phyloP scores from a whole-genome alignment of 73 alveolate species.

The Durusdinium trenchii region DNA sequence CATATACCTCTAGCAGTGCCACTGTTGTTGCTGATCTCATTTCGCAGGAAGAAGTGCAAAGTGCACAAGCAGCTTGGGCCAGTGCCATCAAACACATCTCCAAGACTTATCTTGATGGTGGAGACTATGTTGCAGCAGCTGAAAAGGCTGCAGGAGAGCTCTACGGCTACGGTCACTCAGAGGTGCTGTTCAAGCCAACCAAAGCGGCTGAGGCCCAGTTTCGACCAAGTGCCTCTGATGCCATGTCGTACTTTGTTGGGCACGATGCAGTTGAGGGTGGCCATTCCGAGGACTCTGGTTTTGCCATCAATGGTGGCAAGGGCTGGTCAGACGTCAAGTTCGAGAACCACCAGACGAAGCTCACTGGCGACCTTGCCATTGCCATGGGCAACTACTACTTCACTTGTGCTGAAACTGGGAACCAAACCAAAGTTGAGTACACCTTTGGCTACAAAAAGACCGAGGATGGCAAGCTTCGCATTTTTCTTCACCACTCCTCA shows the following conservation, averaged over 20 bases:
- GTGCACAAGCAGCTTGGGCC: constrained; percentile 12
- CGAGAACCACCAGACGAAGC: not conserved
- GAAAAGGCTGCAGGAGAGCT: constrained; percentile 25
- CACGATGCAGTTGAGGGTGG: constrained; percentile 16
- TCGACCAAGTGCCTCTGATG: not conserved
- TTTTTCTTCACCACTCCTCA: constrained; percentile 62
- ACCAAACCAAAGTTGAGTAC: constrained; percentile 32
- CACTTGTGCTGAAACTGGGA: not conserved
- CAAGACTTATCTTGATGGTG: constrained; percentile 29
- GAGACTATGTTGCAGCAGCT: constrained; percentile 49
- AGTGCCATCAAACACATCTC: constrained; percentile 32
- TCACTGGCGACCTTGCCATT: constrained; percentile 23
- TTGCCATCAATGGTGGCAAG: constrained; percentile 52
- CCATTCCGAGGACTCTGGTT: constrained; percentile 29
- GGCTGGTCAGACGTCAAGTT: constrained; percentile 24
- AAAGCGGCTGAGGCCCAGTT: not conserved
- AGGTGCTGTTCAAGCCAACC: constrained; percentile 5
- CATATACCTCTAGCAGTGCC: not conserved
- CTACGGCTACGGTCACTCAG: not conserved
- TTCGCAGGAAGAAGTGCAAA: not conserved
- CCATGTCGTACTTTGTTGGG: constrained; percentile 42
- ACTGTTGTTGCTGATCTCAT: not conserved
- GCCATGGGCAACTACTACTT: constrained; percentile 74
- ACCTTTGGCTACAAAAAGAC: constrained; percentile 40
- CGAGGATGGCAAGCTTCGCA: constrained; percentile 25